Evolutionary conservation across 1,139 yeast genomes (phyloP), one percentile per base, ranked within the genome.

Genomic region (Suhomyces chickasaworum): DNA sequence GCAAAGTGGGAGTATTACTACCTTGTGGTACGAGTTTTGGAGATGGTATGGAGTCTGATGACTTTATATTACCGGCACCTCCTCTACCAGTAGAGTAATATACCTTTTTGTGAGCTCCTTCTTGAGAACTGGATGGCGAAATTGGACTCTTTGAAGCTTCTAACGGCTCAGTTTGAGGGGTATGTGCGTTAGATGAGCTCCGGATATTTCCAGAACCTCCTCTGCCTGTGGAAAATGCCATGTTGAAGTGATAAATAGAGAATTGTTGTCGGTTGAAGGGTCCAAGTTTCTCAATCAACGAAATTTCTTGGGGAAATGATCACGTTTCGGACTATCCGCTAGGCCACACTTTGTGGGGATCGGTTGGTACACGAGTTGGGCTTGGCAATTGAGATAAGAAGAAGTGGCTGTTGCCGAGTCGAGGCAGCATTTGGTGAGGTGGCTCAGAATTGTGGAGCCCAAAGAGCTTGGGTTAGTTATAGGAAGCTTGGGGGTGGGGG

Each of bases 71-170:
- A 7, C 93, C 93, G 0, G 88, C 87, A 4, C 95, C 93, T 9
- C 95, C 95, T 53, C 95, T 75, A 9, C 93, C 93, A 0, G 89
- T 84, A n/a, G 86, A 80, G 54, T 75, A 72, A 52, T 67, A 70
- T 7, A 69, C 67, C 50, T 66, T 67, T 41, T 76, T 76, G 34
- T 66, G 63, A 13, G 41, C 32, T 33, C 41, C 46, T 7, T 49
- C 41, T 16, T 30, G 39, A 13, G 48, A 37, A 4, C 36, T 16
- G 7, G 51, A 32, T 22, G 48, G 48, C 4, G 48, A 31, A 8
- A 36, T 35, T 15, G 46, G 50, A 21, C 34, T 41, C 32, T 42
- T 42, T 31, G 40, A 21, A 12, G 23, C 13, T 22, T 41, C 39
- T 13, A 5, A 16, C 20, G 27, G 8, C 6, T 31, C 38, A 10